Evolutionary conservation across 1,284 basidiomycete species (phyloP).

Genomic region (Peniophora sp.): DNA sequence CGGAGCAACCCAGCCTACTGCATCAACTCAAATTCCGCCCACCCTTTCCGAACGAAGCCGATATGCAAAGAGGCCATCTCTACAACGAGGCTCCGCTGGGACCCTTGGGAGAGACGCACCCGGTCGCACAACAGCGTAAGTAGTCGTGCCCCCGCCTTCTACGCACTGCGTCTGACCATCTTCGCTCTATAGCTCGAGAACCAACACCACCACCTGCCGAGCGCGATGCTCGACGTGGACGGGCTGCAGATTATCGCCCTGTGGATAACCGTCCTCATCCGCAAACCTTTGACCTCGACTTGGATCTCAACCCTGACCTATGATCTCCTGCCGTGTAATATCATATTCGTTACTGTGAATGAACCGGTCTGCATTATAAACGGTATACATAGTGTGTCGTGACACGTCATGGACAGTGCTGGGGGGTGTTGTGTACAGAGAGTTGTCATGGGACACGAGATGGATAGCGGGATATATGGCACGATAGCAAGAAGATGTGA

Average conservation of each 20-base stretch:
- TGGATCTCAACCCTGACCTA: slow-evolving; percentile 74
- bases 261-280: slow-evolving; percentile 52
- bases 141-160: neutral
- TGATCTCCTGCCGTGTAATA: slow-evolving; percentile 15
- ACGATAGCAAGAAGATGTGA: no score
- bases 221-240: slow-evolving; percentile 33
- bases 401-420: no score
- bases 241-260: slow-evolving; percentile 44
- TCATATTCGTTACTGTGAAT: no score
- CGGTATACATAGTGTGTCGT: no score
- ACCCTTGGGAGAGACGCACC: slow-evolving; percentile 67
- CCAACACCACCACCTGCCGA: slow-evolving; percentile 48
- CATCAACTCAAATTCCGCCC: slow-evolving; percentile 50
- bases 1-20: slow-evolving; percentile 50
- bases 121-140: slow-evolving; percentile 39
- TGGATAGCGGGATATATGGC: no score
- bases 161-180: slow-evolving; percentile 5
- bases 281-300: slow-evolving; percentile 62
- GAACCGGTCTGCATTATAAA: no score
- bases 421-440: no score
- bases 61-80: slow-evolving; percentile 72
- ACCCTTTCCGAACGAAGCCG: slow-evolving; percentile 81
- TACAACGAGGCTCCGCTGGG: slow-evolving; percentile 73
- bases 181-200: slow-evolving; percentile 23
- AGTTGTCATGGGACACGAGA: no score